phyloP scores from a whole-genome alignment of 1,284 basidiomycete species.

The Ustilago bromivora region DNA sequence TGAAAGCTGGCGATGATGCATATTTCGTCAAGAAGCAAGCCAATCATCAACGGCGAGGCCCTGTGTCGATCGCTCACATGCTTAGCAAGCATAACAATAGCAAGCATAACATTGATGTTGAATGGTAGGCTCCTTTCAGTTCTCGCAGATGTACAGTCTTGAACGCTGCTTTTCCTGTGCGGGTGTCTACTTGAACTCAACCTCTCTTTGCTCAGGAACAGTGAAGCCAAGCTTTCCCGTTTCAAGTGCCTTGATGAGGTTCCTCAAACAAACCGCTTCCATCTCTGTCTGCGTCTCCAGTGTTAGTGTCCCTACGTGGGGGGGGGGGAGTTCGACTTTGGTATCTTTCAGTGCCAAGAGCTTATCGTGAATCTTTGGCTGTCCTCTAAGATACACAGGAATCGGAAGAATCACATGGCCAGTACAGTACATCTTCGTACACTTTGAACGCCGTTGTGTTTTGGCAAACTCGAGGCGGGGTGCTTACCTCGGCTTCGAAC shows the following conservation, averaged over 20 bases:
- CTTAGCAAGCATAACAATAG: background rate
- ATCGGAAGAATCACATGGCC: background rate
- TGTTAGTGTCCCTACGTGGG: slow-evolving; percentile 66
- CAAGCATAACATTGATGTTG: background rate
- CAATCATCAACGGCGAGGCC: background rate
- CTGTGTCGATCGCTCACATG: slow-evolving; percentile 1
- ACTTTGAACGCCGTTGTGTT: background rate
- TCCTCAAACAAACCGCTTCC: slow-evolving; percentile 68
- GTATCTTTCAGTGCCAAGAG: slow-evolving; percentile 48
- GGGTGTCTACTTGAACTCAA: slow-evolving; percentile 21
- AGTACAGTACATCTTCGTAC: background rate
- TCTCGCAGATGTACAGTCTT: background rate
- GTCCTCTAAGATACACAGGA: background rate
- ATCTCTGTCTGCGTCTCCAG: slow-evolving; percentile 69
- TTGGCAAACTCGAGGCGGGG: background rate
- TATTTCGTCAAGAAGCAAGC: background rate
- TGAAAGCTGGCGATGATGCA: background rate
- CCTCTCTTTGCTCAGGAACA: slow-evolving; percentile 66
- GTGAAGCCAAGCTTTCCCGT: slow-evolving; percentile 64
- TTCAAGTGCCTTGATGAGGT: slow-evolving; percentile 62
- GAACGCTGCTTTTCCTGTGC: background rate
- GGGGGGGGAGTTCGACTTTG: slow-evolving; percentile 58
- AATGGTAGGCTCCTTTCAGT: slow-evolving; percentile 1
- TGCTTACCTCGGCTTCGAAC: slow-evolving; percentile 71
- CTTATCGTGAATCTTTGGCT: slow-evolving; percentile 51